A percentile compares a stretch with the other conserved stretches of the same genome.
Evolutionary conservation across 1,284 basidiomycete genomes (phyloP).

Genomic region (Phellopilus nigrolimitatus): DNA sequence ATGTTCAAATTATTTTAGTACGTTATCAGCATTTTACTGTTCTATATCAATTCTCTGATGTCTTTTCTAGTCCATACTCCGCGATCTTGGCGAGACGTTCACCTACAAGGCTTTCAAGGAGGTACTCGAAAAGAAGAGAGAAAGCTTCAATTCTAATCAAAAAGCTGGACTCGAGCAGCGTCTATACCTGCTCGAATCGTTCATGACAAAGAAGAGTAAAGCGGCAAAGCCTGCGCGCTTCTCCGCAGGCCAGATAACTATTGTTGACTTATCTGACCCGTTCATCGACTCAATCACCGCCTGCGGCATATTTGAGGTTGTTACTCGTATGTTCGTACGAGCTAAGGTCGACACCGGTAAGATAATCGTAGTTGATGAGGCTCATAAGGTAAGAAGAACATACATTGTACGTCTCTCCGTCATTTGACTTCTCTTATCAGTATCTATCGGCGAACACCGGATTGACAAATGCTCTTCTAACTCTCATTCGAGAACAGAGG

Average conservation of each 20-base stretch:
- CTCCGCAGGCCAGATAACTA: slow-evolving; percentile 49
- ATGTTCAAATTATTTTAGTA: slow-evolving; percentile 60
- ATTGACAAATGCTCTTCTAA: slow-evolving; percentile 53
- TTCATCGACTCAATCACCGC: slow-evolving; percentile 65
- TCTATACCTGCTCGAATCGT: slow-evolving; percentile 49
- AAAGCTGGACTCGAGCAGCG: slow-evolving; percentile 51
- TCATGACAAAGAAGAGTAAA: slow-evolving; percentile 33
- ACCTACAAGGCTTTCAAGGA: slow-evolving; percentile 42
- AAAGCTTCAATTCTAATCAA: slow-evolving; percentile 50
- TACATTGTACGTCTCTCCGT: no score
- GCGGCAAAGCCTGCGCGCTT: slow-evolving; percentile 34
- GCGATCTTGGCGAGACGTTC: slow-evolving; percentile 45
- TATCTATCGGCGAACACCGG: slow-evolving; percentile 53
- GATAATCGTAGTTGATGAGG: slow-evolving; percentile 68
- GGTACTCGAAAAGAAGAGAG: slow-evolving; percentile 42
- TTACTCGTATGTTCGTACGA: slow-evolving; percentile 60
- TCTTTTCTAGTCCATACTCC: slow-evolving; percentile 35
- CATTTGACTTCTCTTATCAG: slow-evolving; percentile 31
- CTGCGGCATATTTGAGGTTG: slow-evolving; percentile 65
- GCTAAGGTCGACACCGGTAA: slow-evolving; percentile 59
- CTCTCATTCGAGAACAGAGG: slow-evolving; percentile 62
- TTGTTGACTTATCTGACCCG: slow-evolving; percentile 65
- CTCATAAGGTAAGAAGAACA: slow-evolving; percentile 54
- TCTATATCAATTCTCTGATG: slow-evolving; percentile 12
- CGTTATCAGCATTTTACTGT: slow-evolving; percentile 25